phyloP scores from a whole-genome alignment of 116 monocot species.

The Papilionanthe hybrid region DNA sequence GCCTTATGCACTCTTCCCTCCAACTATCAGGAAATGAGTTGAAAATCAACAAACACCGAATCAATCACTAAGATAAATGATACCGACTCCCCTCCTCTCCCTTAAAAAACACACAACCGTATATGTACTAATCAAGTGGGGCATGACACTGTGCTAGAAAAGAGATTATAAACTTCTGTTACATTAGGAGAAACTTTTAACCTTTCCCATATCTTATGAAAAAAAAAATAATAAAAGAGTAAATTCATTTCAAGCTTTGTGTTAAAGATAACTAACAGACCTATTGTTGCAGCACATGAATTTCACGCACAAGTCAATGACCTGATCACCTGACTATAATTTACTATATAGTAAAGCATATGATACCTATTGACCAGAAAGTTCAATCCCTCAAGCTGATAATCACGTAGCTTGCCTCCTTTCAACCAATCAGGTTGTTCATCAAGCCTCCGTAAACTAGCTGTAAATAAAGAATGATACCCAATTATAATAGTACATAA shows the following conservation, averaged over 20 bases:
- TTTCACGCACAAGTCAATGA: not conserved
- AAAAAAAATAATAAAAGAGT: not conserved
- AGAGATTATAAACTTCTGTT: not conserved
- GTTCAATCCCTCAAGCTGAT: conserved; percentile 99
- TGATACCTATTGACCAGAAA: conserved; percentile 92
- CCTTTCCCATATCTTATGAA: not conserved
- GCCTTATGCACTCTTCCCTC: not conserved
- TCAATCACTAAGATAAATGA: not conserved
- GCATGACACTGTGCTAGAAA: not conserved
- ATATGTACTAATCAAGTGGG: not conserved
- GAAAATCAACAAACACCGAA: not conserved
- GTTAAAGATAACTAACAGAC: not conserved
- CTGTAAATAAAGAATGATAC: conserved; percentile 25
- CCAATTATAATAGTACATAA: conserved; percentile 3
- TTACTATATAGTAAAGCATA: conserved; percentile 1
- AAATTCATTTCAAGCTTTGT: not conserved
- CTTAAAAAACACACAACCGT: not conserved
- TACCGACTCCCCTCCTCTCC: not conserved
- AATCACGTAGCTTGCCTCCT: conserved; percentile 97
- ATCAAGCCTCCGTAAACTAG: conserved; percentile 92
- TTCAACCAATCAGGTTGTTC: conserved; percentile 95
- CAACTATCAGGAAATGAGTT: not conserved
- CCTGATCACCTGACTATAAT: not conserved
- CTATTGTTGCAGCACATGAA: not conserved
- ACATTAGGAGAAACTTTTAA: not conserved